phyloP scores from a whole-genome alignment of 768 basidiomycete species.

The Boletus coccyginus region DNA sequence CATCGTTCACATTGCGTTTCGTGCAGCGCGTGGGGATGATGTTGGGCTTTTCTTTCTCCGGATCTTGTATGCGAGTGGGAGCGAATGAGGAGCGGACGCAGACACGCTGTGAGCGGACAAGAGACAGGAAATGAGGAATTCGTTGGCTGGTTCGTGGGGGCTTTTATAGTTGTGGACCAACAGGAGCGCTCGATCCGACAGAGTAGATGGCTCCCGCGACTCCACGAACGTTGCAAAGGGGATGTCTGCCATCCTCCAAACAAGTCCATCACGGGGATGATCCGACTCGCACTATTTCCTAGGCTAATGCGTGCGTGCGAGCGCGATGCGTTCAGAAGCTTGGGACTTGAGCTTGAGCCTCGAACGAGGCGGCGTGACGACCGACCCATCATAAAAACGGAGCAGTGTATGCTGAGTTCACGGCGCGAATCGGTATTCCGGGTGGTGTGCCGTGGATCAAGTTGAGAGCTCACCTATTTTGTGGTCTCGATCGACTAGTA shows the following conservation, averaged over 20 bases:
- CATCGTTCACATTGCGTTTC: constrained; percentile 46
- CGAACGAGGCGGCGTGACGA: background rate
- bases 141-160: background rate
- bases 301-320: background rate
- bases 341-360: background rate
- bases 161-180: constrained; percentile 16
- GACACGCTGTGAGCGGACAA: background rate
- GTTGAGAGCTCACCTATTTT: background rate
- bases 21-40: constrained; percentile 48
- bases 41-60: constrained; percentile 43
- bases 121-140: background rate
- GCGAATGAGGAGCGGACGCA: background rate
- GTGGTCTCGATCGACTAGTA: background rate
- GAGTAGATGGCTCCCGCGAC: background rate
- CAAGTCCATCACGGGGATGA: background rate
- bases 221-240: constrained; percentile 7
- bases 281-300: background rate
- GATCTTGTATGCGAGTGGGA: constrained; percentile 50
- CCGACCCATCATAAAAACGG: background rate
- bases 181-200: background rate
- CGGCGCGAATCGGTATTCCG: background rate
- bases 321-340: background rate
- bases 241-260: background rate
- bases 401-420: background rate
- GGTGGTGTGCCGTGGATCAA: background rate